Evolutionary conservation across 129 eudicot species (phyloP).

Genomic region (Artemisia annua): DNA sequence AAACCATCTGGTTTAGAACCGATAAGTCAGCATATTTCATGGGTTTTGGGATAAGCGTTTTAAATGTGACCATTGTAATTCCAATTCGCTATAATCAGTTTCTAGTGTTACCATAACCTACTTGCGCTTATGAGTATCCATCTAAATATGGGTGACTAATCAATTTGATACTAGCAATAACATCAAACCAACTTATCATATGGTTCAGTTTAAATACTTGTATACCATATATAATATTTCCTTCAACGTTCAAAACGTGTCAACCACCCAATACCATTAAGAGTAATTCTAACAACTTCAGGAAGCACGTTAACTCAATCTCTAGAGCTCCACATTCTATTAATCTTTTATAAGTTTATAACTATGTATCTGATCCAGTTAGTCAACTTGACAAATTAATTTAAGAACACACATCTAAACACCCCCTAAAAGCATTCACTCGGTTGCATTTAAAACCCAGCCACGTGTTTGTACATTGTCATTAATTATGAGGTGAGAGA

Average conservation of each 20-base stretch:
- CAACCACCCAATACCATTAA: background rate
- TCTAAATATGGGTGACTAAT: background rate
- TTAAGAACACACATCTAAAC: background rate
- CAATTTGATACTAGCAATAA: background rate
- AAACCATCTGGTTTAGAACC: conserved; percentile 1
- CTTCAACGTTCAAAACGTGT: background rate
- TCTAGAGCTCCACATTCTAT: background rate
- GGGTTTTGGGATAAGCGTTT: too few species aligned
- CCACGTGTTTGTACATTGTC: background rate
- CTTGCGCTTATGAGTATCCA: background rate
- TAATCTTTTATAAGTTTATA: background rate
- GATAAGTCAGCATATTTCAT: background rate
- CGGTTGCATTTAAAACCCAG: background rate
- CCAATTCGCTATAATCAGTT: background rate
- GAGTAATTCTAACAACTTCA: background rate
- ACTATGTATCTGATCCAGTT: background rate
- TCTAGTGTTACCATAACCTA: background rate
- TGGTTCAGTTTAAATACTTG: background rate
- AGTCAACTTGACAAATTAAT: background rate
- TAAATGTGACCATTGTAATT: too few species aligned
- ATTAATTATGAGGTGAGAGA: background rate
- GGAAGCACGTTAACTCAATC: background rate
- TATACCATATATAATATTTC: background rate
- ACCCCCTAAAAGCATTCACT: conserved; percentile 7
- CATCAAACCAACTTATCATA: background rate